Conservation (phyloP, 208 protist species). For the Trypanosoma congolense region DNA sequence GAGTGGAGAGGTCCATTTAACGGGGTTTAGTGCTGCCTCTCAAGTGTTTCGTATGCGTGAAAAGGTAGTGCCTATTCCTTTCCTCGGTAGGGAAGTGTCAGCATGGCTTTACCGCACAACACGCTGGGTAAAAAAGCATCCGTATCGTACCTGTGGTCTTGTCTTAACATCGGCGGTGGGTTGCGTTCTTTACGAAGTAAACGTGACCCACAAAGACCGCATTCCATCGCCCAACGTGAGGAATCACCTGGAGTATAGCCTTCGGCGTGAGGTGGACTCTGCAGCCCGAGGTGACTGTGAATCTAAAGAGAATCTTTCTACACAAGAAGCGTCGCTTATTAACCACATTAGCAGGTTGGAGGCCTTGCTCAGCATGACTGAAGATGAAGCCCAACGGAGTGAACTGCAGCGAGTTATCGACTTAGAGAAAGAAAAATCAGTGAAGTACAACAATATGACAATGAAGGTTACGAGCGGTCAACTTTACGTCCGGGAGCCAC, state of each 20-base stretch:
- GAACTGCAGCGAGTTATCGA: constrained; percentile 57
- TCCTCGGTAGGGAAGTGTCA: constrained; percentile 72
- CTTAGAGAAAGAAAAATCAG: constrained; percentile 46
- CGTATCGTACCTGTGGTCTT: constrained; percentile 42
- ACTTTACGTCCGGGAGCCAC: constrained; percentile 64
- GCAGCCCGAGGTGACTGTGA: neutral
- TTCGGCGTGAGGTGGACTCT: constrained; percentile 29
- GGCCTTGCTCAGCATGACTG: constrained; percentile 39
- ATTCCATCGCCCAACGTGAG: constrained; percentile 79
- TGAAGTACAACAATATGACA: constrained; percentile 49
- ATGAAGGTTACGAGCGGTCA: constrained; percentile 78
- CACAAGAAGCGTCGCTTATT: constrained; percentile 7
- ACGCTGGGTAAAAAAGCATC: constrained; percentile 57
- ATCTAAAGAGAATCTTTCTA: constrained; percentile 6
- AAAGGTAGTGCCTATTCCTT: constrained; percentile 81
- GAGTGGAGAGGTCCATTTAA: too few relatives aligned
- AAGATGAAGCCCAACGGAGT: constrained; percentile 40
- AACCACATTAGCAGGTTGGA: constrained; percentile 37
- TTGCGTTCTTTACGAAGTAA: constrained; percentile 67
- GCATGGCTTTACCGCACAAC: constrained; percentile 79
- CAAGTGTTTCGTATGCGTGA: constrained; percentile 58
- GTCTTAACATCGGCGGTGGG: constrained; percentile 38
- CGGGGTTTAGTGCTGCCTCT: neutral
- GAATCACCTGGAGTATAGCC: constrained; percentile 81
- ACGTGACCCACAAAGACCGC: constrained; percentile 75